A percentile compares a stretch with the other conserved stretches of the same genome.
Conservation (phyloP, 148 eudicot genomes). For the Vaccinium corymbosum region DNA sequence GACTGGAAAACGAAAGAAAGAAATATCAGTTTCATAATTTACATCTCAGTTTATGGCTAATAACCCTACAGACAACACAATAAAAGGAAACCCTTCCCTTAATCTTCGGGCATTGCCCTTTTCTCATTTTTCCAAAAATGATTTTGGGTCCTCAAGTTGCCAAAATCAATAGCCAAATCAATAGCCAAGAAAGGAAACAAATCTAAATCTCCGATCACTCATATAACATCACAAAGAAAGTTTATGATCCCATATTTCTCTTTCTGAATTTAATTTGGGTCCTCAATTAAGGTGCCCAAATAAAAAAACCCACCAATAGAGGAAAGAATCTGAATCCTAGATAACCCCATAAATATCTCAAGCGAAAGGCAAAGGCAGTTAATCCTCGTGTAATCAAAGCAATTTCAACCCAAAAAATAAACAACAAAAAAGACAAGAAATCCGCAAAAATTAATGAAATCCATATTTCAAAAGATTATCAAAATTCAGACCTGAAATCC, state of each 20-base stretch:
- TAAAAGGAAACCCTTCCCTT: neutral
- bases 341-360: neutral
- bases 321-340: constrained; percentile 9
- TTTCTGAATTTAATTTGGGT: neutral
- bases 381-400: neutral
- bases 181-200: constrained; percentile 3
- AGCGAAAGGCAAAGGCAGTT: neutral
- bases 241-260: neutral
- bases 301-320: constrained; percentile 5
- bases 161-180: constrained; percentile 4
- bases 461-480: neutral
- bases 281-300: constrained; percentile 2
- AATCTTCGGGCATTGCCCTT: neutral
- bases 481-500: constrained; percentile 41
- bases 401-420: neutral
- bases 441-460: neutral
- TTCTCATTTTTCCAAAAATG: neutral
- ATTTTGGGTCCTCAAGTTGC: neutral
- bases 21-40: neutral
- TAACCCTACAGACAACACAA: neutral
- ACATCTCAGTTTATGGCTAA: neutral
- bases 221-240: neutral
- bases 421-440: neutral
- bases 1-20: neutral
- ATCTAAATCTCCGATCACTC: constrained; percentile 3